Base-by-base conservation (phyloP, 371 early-diverging fungal species). In the Thermomucor indicae-seudaticae region DNA sequence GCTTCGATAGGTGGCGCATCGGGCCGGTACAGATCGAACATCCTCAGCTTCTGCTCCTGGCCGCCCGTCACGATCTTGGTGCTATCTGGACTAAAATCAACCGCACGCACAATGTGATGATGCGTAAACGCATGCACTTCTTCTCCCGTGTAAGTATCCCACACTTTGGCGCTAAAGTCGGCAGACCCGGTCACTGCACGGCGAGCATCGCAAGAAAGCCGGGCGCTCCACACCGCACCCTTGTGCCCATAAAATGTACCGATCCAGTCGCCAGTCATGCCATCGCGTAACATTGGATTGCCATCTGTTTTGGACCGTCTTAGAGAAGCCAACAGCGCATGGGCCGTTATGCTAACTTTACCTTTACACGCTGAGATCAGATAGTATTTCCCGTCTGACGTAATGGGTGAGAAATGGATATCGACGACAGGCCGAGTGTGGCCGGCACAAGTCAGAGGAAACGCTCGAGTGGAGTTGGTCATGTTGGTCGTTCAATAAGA, bases 281-380 rank as follows among this genome's bases (percentile, higher is more conserved):
- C 93, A 52, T 89, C 85, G 50, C 92, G 77, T 45, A 93, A 65
- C 76, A 91, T 91, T 2, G 93, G 91, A 55, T 87, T 88, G 28
- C 88, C 85, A 67, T 93, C 93, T 91, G 31, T 12, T 23, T n/a
- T 16, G 10, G 30, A 6, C 38, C 41, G 6, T 27, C 4, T 29
- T 23, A 7, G n/a, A 12, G 35, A 27, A 17, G 32, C n/a, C 16
- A 32, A 29, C 43, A 22, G 11, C n/a, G 1, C 29, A 16, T 11
- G 14, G 14, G 16, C 16, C 23, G 17, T 1, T 6, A 10, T 12
- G 12, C 8, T 16, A 6, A 10, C 20, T 49, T 49, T 72, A 89
- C 91, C 92, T 83, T 93, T 93, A 77, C 90, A 93, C 34, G 92
- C 91, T 42, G 87, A 85, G 48, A 93, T 89, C 57, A 93, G 71